Conservation (phyloP, 192 early-diverging fungal species). For the Globomyces pollinis-pini region DNA sequence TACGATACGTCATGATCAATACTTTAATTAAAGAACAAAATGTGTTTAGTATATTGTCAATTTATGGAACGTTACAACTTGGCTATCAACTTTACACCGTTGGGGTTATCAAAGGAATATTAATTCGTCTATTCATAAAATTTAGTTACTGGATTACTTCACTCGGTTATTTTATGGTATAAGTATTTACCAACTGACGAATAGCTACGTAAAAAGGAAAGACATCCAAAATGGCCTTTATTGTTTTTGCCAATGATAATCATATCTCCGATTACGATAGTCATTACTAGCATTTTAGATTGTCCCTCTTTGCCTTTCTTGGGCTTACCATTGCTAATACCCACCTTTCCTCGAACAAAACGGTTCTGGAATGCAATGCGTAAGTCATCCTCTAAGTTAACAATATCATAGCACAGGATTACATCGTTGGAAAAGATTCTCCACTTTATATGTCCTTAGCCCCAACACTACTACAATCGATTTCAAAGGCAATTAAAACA, state of each 20-base stretch:
- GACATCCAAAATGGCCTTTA: slow-evolving; percentile 11
- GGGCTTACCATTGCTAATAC: slow-evolving; percentile 32
- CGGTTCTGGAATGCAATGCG: slow-evolving; percentile 28
- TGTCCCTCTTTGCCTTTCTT: slow-evolving; percentile 29
- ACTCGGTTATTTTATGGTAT: not conserved
- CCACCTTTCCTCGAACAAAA: slow-evolving; percentile 30
- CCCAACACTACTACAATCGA: slow-evolving; percentile 19
- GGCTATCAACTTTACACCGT: not conserved
- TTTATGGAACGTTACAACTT: not conserved
- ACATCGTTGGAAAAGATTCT: slow-evolving; percentile 20
- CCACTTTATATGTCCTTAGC: slow-evolving; percentile 23
- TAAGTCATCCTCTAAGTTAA: no score
- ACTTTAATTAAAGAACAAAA: no score
- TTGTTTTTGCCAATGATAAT: slow-evolving; percentile 11
- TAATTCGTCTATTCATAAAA: slow-evolving; percentile 1
- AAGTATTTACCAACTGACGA: no score
- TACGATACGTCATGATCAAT: no score
- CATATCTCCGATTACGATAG: slow-evolving; percentile 15
- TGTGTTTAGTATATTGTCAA: not conserved
- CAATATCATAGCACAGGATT: slow-evolving; percentile 16
- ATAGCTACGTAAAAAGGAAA: slow-evolving; percentile 16
- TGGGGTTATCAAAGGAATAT: slow-evolving; percentile 10
- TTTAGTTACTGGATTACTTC: slow-evolving; percentile 4
- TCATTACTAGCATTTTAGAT: slow-evolving; percentile 21
- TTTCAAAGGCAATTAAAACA: slow-evolving; percentile 11